A percentile compares a stretch with the other conserved stretches of the same genome.
Conservation (phyloP, 805 yeast species). For the Teunomyces gatunensis region DNA sequence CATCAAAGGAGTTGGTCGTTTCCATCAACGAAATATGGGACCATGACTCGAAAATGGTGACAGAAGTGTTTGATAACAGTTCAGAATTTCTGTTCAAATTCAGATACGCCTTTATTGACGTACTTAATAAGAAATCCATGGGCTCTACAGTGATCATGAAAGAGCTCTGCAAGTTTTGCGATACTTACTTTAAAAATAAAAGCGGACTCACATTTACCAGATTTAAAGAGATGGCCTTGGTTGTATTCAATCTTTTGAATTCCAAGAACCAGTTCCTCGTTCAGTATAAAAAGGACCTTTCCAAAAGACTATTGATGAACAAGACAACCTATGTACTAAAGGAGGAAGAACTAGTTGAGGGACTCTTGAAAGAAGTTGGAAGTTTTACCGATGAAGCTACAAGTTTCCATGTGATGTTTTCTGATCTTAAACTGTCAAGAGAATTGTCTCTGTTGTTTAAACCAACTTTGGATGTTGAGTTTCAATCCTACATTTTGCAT, state of each 20-base stretch:
- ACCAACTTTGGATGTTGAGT: conserved; percentile 15
- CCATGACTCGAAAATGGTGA: conserved; percentile 6
- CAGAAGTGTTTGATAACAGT: conserved; percentile 11
- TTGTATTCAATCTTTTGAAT: conserved; percentile 30
- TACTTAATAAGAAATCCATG: conserved; percentile 8
- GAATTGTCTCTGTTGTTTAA: not conserved
- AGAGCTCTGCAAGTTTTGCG: conserved; percentile 32
- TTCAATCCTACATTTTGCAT: conserved; percentile 32
- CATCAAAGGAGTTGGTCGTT: conserved; percentile 8
- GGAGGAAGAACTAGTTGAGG: conserved; percentile 24
- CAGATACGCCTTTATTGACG: conserved; percentile 27
- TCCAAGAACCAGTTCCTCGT: conserved; percentile 33
- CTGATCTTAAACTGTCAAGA: conserved; percentile 27
- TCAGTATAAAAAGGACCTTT: conserved; percentile 33
- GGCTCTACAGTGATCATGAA: conserved; percentile 15
- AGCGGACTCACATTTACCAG: conserved; percentile 12
- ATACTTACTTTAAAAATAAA: conserved; percentile 19
- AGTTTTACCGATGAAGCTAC: conserved; percentile 32
- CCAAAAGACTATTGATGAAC: conserved; percentile 32
- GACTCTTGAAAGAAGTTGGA: conserved; percentile 19
- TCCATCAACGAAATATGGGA: not conserved
- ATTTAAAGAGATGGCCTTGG: conserved; percentile 17
- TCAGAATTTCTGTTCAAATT: conserved; percentile 23
- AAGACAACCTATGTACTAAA: conserved; percentile 15
- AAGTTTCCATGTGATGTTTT: conserved; percentile 31